Base-by-base conservation (phyloP, 768 basidiomycete species). In the Chlorophyllum brunneum region DNA sequence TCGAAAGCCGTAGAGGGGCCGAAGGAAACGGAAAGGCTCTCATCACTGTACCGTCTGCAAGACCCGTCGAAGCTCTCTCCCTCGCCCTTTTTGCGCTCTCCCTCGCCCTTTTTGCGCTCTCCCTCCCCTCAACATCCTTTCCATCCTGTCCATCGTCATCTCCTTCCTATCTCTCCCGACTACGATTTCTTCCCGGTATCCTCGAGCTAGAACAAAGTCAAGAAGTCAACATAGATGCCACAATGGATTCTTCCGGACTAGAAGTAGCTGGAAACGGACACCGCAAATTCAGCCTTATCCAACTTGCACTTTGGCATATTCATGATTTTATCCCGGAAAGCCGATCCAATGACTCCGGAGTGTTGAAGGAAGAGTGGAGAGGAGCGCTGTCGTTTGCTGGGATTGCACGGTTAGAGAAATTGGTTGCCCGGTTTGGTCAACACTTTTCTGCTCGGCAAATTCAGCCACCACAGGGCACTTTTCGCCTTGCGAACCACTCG, bases 301-400 rank as follows among this genome's bases (percentile, higher is more conserved):
- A 51, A 24, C 49, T 51, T 20, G 39, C 49, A 5, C 49, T 51
- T 16, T 51, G 49, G 49, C 49, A 51, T 26, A 22, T 51, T 2
- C 49, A 51, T n/a, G 49, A 51, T n/a, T 16, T 51, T 6, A 10
- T 20, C n/a, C 31, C 22, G 16, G 39, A 10, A 15, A 20, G 22
- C 11, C 6, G 10, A 5, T 13, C 23, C 29, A 30, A 33, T 9
- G 29, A 51, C 13, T n/a, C 5, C 11, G 18, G n/a, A 7, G 49
- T 22, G 11, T 33, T 51, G 29, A 42, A 51, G 29, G 4, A 9
- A n/a, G 49, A 51, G 22, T 51, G 49, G 49, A 51, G 49, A 26
- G 49, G 49, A 5, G 40, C 49, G 7, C 9, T 51, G 18, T 51
- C 49, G 3, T 24, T 51, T 11, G 40, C 41, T 15, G 49, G 49